A percentile compares a stretch with the other conserved stretches of the same genome.
These are phyloP conservation scores for Brassica juncea DNA, from an alignment of 345 rosid genomes.

Conservation along the genomic window DNA sequence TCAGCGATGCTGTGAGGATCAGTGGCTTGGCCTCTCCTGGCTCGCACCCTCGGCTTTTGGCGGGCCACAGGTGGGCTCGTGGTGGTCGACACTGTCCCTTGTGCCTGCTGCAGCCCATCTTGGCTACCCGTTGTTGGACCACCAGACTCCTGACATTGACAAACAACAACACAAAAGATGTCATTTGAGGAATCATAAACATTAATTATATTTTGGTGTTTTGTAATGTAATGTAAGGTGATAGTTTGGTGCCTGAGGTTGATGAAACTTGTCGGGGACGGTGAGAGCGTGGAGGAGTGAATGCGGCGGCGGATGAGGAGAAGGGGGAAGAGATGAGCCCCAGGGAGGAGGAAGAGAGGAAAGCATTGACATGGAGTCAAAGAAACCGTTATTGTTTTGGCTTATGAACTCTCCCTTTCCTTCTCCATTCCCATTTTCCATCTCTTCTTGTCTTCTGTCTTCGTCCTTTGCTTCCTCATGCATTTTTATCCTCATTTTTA, in stretches of 20 bases:
- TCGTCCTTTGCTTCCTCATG: slow-evolving; percentile 12
- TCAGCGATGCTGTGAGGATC: slow-evolving; percentile 99
- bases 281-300: slow-evolving; percentile 44
- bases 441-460: slow-evolving; percentile 23
- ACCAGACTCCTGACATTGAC: slow-evolving; percentile 39
- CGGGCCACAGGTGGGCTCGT: slow-evolving; percentile 58
- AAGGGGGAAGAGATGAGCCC: slow-evolving; percentile 44
- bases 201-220: background rate
- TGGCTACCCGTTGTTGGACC: slow-evolving; percentile 44
- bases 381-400: slow-evolving; percentile 54
- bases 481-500: slow-evolving; percentile 28
- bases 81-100: slow-evolving; percentile 53
- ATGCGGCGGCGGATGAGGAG: slow-evolving; percentile 34
- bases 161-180: background rate
- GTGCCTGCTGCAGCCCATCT: slow-evolving; percentile 46
- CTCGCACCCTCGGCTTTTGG: slow-evolving; percentile 81
- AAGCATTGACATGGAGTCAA: slow-evolving; percentile 84
- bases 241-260: slow-evolving; percentile 44
- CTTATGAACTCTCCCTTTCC: slow-evolving; percentile 36
- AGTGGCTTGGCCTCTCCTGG: slow-evolving; percentile 97
- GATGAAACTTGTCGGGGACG: slow-evolving; percentile 64
- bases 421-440: slow-evolving; percentile 42
- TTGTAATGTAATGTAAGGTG: background rate
- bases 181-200: background rate
- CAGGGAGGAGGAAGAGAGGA: slow-evolving; percentile 45